A percentile compares a stretch with the other conserved stretches of the same genome.
Evolutionary conservation across 495 filamentous ascomycete species (phyloP).

Genomic region (Penicillium tannophilum): DNA sequence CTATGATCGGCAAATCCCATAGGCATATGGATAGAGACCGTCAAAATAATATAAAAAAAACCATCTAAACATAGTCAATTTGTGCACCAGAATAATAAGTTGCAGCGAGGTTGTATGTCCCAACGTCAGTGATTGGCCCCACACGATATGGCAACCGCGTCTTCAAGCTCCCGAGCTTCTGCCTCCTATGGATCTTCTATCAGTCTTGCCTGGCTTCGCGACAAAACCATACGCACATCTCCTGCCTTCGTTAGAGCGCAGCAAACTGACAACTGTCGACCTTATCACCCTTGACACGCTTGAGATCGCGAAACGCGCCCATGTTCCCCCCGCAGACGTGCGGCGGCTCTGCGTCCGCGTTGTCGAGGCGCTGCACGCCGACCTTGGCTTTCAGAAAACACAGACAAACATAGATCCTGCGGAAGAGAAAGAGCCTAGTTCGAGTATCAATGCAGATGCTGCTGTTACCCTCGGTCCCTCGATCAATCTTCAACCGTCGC

Average conservation of each 20-base stretch:
- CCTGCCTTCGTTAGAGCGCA: slow-evolving; percentile 75
- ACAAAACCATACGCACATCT: slow-evolving; percentile 69
- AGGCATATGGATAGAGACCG: too few relatives aligned
- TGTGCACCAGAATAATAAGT: too few relatives aligned
- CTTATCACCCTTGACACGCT: slow-evolving; percentile 81
- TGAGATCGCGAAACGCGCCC: slow-evolving; percentile 84
- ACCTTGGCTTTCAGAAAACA: slow-evolving; percentile 53
- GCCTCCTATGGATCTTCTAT: slow-evolving; percentile 73
- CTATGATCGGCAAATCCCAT: too few relatives aligned
- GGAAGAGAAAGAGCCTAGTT: slow-evolving; percentile 22
- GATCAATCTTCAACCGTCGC: slow-evolving; percentile 36
- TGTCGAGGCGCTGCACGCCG: slow-evolving; percentile 63
- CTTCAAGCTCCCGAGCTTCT: slow-evolving; percentile 14
- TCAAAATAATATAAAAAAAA: too few relatives aligned
- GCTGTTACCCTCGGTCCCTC: slow-evolving; percentile 22
- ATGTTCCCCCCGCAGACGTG: slow-evolving; percentile 77
- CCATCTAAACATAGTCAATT: too few relatives aligned
- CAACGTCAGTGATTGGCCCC: slow-evolving; percentile 14
- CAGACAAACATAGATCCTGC: slow-evolving; percentile 15
- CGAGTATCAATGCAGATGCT: slow-evolving; percentile 28
- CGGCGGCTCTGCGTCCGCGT: slow-evolving; percentile 67
- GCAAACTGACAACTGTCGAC: slow-evolving; percentile 75
- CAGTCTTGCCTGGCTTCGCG: slow-evolving; percentile 78
- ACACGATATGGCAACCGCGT: slow-evolving; percentile 11
- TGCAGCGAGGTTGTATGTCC: background rate